Evolutionary conservation across 1,139 yeast genomes (phyloP), one percentile per base, ranked within the genome.

Genomic region (Debaryomyces fabryi): DNA sequence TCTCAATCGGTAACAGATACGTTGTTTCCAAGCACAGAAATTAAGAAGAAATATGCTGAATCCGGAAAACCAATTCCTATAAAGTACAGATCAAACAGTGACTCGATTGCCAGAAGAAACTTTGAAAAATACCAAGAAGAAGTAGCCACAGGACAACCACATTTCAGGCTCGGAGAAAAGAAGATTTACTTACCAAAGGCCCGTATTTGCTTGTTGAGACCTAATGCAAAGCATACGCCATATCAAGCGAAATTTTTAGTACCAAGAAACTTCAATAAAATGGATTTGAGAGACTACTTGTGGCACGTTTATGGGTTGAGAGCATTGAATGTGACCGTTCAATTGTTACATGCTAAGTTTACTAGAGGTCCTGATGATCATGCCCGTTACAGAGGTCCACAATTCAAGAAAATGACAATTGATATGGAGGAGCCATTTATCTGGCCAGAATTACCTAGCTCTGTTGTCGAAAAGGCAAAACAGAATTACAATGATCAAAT

Each of bases 191-290:
- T 92, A 67, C 97, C 98, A 33, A 83, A 84, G 55, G 97, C 96
- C 2, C 77, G 95, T 55, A 75, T 92, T 37, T 81, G 88, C 46
- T 74, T 92, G 39, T 72, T 92, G 54, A 79, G 96, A 63, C 96
- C 97, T 42, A 88, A 88, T 62, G 97, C 98, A 20, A 89, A 89
- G 64, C 96, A 89, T 68, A 88, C 97, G 0, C 98, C 98, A 45
- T 90, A 86, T 69, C 97, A 91, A 68, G 97, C 97, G 44, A 91
- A 90, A 68, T 92, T 92, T 65, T 82, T 88, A 56, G 97, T 92
- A 29, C 97, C 98, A 21, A 83, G 89, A 63, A 82, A 88, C 51
- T 90, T 91, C 77, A 92, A 92, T 72, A 90, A 90, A 68, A 76
- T 91, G 72, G 97, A 91, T 64, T 77, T 92, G 57, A 80, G 97